Evolutionary conservation across 768 basidiomycete genomes (phyloP), one percentile per base, ranked within the genome.

Genomic region (Boletus subparvulus): DNA sequence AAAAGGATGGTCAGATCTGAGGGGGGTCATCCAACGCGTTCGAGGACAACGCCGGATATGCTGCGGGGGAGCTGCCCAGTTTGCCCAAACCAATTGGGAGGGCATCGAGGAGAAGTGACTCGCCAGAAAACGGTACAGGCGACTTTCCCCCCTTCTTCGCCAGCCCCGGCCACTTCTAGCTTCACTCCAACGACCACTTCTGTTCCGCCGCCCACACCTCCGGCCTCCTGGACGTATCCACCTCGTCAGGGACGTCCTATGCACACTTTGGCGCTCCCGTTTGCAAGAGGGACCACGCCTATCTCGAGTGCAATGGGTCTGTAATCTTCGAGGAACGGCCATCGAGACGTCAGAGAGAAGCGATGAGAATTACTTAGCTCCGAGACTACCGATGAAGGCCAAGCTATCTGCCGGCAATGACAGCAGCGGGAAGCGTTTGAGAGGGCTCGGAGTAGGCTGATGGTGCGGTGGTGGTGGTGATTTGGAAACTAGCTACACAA

Each of bases 111-210:
- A 21, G 0, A 7, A 37, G n/a, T 43, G 19, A 78, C 86, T 62
- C 72, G 93, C 92, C 92, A 94, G 58, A 84, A 82, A 24, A 93
- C 91, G 10, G 78, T 78, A 68, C 88, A 90, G 1, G 78, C 74
- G 14, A 94, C 69, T 47, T 83, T 74, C 16, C 87, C 90, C 0
- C 83, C 77, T 12, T 75, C 80, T 1, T 74, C 55, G 1, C 73
- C 76, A 1, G 59, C 61, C 10, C 68, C 71, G 10, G 88, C 88
- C 1, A 94, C 89, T 63, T 94, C 92, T 0, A 94, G 78, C 63
- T 91, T 90, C 3, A 83, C 78, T 0, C 90, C 91, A 1, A 88
- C 91, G 28, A 93, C 72, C 4, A 93, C 77, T 61, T 93, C 90
- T 0, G 93, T 94, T 0, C 87, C 86, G 21, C 69, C 89, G 60